These are phyloP conservation scores for Diaporthe citriasiana DNA, from an alignment of 2,329 filamentous ascomycete species.

Conservation along the genomic window DNA sequence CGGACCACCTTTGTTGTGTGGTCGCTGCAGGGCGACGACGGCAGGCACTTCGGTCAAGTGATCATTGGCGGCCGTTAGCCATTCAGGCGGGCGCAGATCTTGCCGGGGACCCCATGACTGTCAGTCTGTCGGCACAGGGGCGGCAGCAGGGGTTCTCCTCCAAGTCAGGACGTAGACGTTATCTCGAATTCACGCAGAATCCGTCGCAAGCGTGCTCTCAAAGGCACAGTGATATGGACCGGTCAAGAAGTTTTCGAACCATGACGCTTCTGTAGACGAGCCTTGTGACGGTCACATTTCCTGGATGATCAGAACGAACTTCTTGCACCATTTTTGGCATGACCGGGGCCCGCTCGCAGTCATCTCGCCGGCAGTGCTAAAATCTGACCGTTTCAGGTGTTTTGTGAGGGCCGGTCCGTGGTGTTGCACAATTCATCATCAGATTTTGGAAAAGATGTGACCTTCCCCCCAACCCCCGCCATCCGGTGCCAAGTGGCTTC, in stretches of 20 bases:
- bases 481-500: neutral
- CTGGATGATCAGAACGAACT: conserved; percentile 11
- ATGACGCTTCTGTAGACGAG: conserved; percentile 24
- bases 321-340: neutral
- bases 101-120: conserved; percentile 29
- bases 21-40: conserved; percentile 3
- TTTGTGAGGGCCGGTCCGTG: conserved; percentile 38
- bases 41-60: conserved; percentile 39
- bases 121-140: conserved; percentile 32
- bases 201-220: conserved; percentile 15
- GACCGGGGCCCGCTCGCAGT: neutral
- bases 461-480: neutral
- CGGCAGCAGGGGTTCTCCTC: conserved; percentile 15
- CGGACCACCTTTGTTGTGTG: neutral
- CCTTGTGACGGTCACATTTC: conserved; percentile 17
- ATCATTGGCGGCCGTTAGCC: conserved; percentile 31
- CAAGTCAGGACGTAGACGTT: conserved; percentile 23
- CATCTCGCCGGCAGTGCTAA: conserved; percentile 31
- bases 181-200: conserved; percentile 24
- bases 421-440: conserved; percentile 22
- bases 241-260: conserved; percentile 28
- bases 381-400: conserved; percentile 34
- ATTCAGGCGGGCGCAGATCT: conserved; percentile 31
- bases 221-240: conserved; percentile 19
- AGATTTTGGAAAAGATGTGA: conserved; percentile 18